Conservation (phyloP, 129 eudicot genomes). For the Lonicera japonica region DNA sequence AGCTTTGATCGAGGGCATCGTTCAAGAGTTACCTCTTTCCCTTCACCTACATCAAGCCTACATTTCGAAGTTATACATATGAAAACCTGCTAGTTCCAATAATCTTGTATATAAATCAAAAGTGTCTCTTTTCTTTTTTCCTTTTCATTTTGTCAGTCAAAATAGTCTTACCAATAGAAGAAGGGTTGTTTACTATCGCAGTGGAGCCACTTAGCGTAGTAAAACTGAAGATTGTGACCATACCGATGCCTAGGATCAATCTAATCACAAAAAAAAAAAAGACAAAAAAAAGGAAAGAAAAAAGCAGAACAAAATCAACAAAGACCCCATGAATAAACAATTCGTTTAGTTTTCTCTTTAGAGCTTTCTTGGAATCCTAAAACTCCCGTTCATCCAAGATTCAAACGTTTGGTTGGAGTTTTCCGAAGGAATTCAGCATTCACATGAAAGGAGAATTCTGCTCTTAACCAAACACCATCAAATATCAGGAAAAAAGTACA, state of each 20-base stretch:
- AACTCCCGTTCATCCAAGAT: no score
- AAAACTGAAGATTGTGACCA: slow-evolving; percentile 88
- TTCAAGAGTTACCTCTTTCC: slow-evolving; percentile 67
- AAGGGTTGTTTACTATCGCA: slow-evolving; percentile 80
- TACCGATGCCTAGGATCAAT: slow-evolving; percentile 98
- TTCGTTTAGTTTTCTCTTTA: no score
- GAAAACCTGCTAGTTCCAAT: background rate
- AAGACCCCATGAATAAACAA: background rate
- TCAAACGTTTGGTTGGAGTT: no score
- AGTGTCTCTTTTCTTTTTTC: background rate
- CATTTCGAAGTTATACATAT: background rate
- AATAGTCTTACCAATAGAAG: slow-evolving; percentile 79
- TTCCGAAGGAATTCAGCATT: no score
- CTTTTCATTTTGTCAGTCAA: background rate
- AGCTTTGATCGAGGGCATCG: slow-evolving; percentile 71
- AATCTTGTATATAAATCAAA: slow-evolving; percentile 5
- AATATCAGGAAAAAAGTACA: no score
- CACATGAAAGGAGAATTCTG: no score
- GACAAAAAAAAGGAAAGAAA: no score
- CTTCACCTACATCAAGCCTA: slow-evolving; percentile 96
- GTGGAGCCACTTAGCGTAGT: slow-evolving; percentile 68
- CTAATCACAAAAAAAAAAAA: slow-evolving; percentile 26
- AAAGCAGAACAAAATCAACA: slow-evolving; percentile 4
- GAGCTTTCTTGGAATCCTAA: no score
- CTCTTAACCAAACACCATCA: no score